Conservation (phyloP, 257 asterid species). For the Rehmannia glutinosa region DNA sequence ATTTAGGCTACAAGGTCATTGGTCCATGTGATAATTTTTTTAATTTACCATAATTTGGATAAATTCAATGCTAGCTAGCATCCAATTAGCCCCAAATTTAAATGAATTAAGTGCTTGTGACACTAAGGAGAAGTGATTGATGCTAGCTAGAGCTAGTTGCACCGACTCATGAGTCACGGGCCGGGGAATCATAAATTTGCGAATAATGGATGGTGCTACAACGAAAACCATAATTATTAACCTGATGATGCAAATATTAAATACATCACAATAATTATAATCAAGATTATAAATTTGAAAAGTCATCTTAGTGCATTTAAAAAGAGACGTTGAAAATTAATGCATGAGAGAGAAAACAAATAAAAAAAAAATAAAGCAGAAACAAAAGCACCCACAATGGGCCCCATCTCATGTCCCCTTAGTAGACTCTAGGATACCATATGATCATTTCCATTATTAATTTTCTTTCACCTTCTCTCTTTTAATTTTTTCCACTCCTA, state of each 20-base stretch:
- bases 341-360: slow-evolving; percentile 25
- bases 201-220: neutral
- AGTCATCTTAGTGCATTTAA: slow-evolving; percentile 25
- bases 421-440: slow-evolving; percentile 46
- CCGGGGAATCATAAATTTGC: slow-evolving; percentile 29
- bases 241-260: neutral
- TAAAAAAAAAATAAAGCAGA: slow-evolving; percentile 28
- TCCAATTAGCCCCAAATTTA: too few species aligned
- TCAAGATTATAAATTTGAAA: slow-evolving; percentile 3
- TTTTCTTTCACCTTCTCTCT: slow-evolving; percentile 29
- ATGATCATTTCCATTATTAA: slow-evolving; percentile 22
- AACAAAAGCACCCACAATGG: slow-evolving; percentile 55
- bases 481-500: slow-evolving; percentile 16
- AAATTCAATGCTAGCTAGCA: too few species aligned
- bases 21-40: too few species aligned
- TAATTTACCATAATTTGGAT: too few species aligned
- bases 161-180: slow-evolving; percentile 43
- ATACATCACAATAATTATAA: slow-evolving; percentile 17
- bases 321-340: slow-evolving; percentile 41
- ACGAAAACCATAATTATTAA: slow-evolving; percentile 3
- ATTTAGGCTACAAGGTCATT: too few species aligned
- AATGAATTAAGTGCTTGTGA: too few species aligned
- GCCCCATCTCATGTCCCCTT: slow-evolving; percentile 70
- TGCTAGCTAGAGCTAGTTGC: too few species aligned
- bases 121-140: too few species aligned